Conservation (phyloP, 352 stramenopile species). For the Phytophthora hybrid region DNA sequence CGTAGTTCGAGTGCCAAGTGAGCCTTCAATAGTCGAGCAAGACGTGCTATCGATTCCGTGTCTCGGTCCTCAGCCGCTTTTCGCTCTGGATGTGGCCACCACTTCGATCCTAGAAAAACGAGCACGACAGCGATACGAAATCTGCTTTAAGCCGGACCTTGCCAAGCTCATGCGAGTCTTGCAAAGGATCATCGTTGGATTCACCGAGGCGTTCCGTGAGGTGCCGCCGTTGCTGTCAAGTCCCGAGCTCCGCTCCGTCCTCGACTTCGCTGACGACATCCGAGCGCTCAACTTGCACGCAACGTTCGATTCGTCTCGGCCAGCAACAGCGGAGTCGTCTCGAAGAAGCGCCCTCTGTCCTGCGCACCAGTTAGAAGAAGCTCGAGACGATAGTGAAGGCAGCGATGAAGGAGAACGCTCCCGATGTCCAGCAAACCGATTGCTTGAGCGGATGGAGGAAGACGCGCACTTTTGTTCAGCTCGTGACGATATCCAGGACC, state of each 20-base stretch:
- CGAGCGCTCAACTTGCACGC: constrained; percentile 38
- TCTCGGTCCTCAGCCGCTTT: constrained; percentile 26
- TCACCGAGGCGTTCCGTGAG: constrained; percentile 50
- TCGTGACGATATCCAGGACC: constrained; percentile 51
- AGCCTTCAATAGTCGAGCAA: constrained; percentile 14
- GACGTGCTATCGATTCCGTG: constrained; percentile 35
- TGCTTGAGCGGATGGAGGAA: constrained; percentile 49
- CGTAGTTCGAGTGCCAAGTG: too few relatives aligned
- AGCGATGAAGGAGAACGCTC: constrained; percentile 21
- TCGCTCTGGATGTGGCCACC: constrained; percentile 18
- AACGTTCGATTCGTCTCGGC: not conserved
- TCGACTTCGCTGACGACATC: constrained; percentile 64
- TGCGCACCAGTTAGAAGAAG: not conserved
- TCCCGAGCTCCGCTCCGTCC: constrained; percentile 49
- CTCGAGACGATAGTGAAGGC: not conserved
- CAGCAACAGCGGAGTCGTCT: not conserved
- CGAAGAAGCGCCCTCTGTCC: not conserved
- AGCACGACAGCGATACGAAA: constrained; percentile 25
- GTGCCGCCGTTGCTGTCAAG: constrained; percentile 51
- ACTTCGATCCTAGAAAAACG: constrained; percentile 15
- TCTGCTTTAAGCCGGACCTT: constrained; percentile 52
- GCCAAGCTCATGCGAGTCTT: constrained; percentile 37
- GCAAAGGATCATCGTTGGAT: constrained; percentile 39
- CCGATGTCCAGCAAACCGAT: constrained; percentile 20
- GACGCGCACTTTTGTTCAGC: constrained; percentile 45